These are phyloP conservation scores for Trichoderma asperellum DNA, from an alignment of 2,329 filamentous ascomycete genomes.

Conservation along the genomic window DNA sequence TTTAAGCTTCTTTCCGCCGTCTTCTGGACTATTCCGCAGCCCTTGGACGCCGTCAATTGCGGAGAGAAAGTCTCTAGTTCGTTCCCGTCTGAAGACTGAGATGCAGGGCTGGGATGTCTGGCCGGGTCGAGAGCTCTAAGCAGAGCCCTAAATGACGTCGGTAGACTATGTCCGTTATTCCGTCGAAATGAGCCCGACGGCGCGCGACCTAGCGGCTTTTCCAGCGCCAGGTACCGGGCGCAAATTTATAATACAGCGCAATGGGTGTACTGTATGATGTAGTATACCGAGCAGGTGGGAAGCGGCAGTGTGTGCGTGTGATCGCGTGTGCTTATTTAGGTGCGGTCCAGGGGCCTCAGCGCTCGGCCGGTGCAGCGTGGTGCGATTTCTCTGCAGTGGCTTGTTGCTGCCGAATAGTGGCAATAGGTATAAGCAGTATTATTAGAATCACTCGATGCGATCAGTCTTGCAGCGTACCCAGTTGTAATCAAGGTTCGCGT, in stretches of 20 bases:
- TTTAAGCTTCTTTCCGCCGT: conserved; percentile 8
- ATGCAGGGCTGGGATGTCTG: background rate
- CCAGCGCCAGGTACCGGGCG: conserved; percentile 6
- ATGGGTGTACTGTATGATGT: background rate
- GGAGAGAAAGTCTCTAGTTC: conserved; percentile 4
- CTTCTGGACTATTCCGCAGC: conserved; percentile 13
- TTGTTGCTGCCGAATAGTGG: background rate
- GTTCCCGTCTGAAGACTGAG: background rate
- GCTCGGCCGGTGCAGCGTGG: background rate
- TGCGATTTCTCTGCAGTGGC: background rate
- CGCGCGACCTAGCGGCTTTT: conserved; percentile 7
- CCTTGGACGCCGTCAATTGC: conserved; percentile 11
- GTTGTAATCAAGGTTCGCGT: conserved; percentile 17
- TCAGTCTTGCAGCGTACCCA: background rate
- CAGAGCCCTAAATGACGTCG: conserved; percentile 6
- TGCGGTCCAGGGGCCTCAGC: background rate
- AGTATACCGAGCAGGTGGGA: conserved; percentile 1
- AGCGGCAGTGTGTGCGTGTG: conserved; percentile 18
- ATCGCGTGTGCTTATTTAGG: conserved; percentile 14
- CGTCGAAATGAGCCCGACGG: conserved; percentile 8
- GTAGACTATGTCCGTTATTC: conserved; percentile 25
- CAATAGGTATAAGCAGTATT: background rate
- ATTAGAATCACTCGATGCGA: background rate
- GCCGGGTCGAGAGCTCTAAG: background rate
- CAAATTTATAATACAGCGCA: conserved; percentile 21